These are phyloP conservation scores for Ilyonectria mors-panacis DNA, from an alignment of 2,329 filamentous ascomycete species.

Conservation along the genomic window DNA sequence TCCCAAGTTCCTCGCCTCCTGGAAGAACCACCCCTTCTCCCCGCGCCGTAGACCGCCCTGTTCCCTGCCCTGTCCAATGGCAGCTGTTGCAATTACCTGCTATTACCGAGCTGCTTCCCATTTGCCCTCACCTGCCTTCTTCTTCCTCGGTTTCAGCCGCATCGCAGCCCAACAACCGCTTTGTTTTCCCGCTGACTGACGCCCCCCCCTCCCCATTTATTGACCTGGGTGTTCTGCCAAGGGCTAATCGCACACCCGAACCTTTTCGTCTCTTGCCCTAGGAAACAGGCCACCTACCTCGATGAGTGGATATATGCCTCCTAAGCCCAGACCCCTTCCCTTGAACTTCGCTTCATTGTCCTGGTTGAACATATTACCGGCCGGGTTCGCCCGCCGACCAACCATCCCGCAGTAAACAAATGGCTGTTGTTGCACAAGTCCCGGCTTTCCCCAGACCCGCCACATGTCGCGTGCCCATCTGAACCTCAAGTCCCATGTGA, in stretches of 20 bases:
- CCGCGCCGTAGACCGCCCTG: conserved; percentile 44
- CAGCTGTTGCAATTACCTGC: conserved; percentile 36
- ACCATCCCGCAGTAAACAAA: not conserved
- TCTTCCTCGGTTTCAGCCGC: conserved; percentile 34
- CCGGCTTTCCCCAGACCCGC: conserved; percentile 32
- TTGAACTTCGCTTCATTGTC: not conserved
- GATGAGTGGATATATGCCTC: conserved; percentile 2
- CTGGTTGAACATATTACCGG: conserved; percentile 22
- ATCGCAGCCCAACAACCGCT: conserved; percentile 22
- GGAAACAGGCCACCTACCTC: conserved; percentile 8
- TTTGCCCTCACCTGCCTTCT: conserved; percentile 7
- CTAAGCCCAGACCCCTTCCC: not conserved
- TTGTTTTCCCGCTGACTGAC: conserved; percentile 4
- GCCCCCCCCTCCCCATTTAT: conserved; percentile 8
- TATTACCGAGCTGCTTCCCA: conserved; percentile 24
- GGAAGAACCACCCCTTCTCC: conserved; percentile 39
- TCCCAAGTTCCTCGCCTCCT: conserved; percentile 31
- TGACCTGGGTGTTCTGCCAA: not conserved
- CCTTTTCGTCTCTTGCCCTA: not conserved
- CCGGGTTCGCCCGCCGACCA: not conserved
- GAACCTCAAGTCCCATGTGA: conserved; percentile 13
- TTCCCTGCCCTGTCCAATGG: conserved; percentile 38
- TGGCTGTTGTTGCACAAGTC: not conserved
- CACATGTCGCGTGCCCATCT: conserved; percentile 30
- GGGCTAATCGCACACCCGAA: conserved; percentile 15